Percentiles rank a stretch among this genome's conserved stretches.
Evolutionary conservation across 2,329 filamentous ascomycete species (phyloP).

Genomic region (Aspergillus sp.): DNA sequence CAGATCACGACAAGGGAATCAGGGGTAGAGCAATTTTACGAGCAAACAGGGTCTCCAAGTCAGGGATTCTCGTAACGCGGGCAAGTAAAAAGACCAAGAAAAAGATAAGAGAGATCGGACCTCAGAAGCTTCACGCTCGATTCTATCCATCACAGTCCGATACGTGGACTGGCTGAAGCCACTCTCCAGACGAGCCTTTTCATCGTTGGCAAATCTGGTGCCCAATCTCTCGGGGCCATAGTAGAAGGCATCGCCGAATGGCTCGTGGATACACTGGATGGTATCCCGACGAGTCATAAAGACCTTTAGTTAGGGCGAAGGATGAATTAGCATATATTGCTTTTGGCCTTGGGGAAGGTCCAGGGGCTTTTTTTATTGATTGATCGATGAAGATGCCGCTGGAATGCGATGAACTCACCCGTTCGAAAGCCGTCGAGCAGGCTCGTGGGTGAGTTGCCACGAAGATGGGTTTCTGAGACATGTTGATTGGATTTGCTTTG

Average conservation of each 20-base stretch:
- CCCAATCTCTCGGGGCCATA: slow-evolving; percentile 88
- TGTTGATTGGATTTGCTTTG: slow-evolving; percentile 33
- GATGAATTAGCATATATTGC: not conserved
- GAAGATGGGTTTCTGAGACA: slow-evolving; percentile 83
- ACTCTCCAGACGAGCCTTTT: slow-evolving; percentile 44
- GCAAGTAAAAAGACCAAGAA: slow-evolving; percentile 14
- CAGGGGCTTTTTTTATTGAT: not conserved
- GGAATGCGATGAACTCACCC: slow-evolving; percentile 55
- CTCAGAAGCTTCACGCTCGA: slow-evolving; percentile 71
- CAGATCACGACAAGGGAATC: not conserved
- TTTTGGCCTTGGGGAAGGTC: not conserved
- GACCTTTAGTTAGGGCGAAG: slow-evolving; percentile 57
- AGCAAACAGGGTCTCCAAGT: not conserved
- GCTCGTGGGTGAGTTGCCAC: slow-evolving; percentile 90
- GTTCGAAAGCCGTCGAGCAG: slow-evolving; percentile 95
- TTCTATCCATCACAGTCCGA: slow-evolving; percentile 69
- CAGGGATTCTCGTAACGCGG: not conserved
- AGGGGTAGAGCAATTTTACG: not conserved
- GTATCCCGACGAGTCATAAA: slow-evolving; percentile 91
- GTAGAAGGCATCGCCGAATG: slow-evolving; percentile 96
- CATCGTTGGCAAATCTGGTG: slow-evolving; percentile 72
- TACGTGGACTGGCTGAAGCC: slow-evolving; percentile 48
- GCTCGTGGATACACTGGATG: slow-evolving; percentile 85
- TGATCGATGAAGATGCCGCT: not conserved
- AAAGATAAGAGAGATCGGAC: slow-evolving; percentile 51